Percentiles rank a stretch among this genome's conserved stretches.
These are phyloP conservation scores for Trametes meyenii DNA, from an alignment of 768 basidiomycete genomes.

Conservation along the genomic window DNA sequence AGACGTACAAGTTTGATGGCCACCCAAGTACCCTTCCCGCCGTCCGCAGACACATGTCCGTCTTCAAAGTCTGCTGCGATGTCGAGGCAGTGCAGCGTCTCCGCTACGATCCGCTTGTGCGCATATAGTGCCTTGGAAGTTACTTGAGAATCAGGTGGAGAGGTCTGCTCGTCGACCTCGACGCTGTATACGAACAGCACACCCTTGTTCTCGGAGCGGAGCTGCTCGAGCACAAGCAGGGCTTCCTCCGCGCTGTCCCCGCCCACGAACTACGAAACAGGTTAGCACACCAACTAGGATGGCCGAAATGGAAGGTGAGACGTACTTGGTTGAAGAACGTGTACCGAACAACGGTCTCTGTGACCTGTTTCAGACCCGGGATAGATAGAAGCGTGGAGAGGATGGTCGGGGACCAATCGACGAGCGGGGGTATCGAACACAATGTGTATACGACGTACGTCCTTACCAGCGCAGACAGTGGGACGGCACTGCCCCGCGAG, in stretches of 20 bases:
- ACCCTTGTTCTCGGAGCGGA: conserved; percentile 76
- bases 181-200: conserved; percentile 85
- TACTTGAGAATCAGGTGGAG: conserved; percentile 26
- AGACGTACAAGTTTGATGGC: conserved; percentile 77
- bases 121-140: conserved; percentile 37
- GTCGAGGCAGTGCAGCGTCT: conserved; percentile 77
- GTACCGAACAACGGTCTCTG: conserved; percentile 67
- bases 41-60: conserved; percentile 22
- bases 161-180: conserved; percentile 72
- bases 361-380: conserved; percentile 59
- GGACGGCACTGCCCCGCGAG: conserved; percentile 14
- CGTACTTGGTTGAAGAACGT: conserved; percentile 88
- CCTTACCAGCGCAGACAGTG: conserved; percentile 51
- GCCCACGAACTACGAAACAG: conserved; percentile 81
- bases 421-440: conserved; percentile 74
- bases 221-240: conserved; percentile 59
- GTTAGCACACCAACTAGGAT: background rate
- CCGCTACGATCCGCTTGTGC: conserved; percentile 69
- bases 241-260: conserved; percentile 78
- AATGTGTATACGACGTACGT: conserved; percentile 83
- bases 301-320: background rate
- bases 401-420: conserved; percentile 73
- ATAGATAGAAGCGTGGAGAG: conserved; percentile 62
- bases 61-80: conserved; percentile 84
- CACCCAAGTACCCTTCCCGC: conserved; percentile 72